Evolutionary conservation across 2,329 filamentous ascomycete species (phyloP), one percentile per base, ranked within the genome.

Genomic region (Cordyceps fumosorosea): DNA sequence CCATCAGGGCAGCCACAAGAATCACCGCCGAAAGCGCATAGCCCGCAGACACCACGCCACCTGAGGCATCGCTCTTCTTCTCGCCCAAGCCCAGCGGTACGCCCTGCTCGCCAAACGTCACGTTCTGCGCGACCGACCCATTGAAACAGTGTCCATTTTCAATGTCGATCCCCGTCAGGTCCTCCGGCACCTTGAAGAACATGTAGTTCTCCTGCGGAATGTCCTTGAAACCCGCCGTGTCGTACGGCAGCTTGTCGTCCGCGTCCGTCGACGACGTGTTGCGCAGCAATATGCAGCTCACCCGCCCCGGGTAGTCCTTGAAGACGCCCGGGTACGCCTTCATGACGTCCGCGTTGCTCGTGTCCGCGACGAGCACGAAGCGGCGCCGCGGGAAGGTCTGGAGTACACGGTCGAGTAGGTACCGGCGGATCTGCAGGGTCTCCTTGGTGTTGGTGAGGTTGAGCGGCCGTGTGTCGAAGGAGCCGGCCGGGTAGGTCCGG

Each of bases 281-380:
- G 60, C 90, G 84, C 24, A 93, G 76, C 66, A 90, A 84, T 67
- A 93, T 92, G 73, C 89, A 93, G 68, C 89, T 86, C 4, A 93
- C 88, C 69, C 91, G 88, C 18, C 81, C 80, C 0, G 89, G 89
- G 68, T 85, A 89, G 64, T 88, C 81, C 54, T 80, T 82, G 7
- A 80, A 89, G 70, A 92, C 76, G 61, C 80, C 77, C 0, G 82
- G 81, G 66, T 84, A 85, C 55, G 79, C 86, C 59, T 76, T 82
- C 89, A 93, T 91, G 47, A 92, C 83, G 69, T 93, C 89, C 37
- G 81, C 82, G 76, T 93, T 93, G 64, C 83, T 87, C 0, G 89
- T 93, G 70, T 93, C 90, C 37, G 86, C 90, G 2, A 93, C 77
- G 11, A 93, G 81, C 64, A 93, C 82, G 69, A 93, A 93, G 67